phyloP scores from a whole-genome alignment of 768 basidiomycete genomes.

The Cystofilobasidium macerans region DNA sequence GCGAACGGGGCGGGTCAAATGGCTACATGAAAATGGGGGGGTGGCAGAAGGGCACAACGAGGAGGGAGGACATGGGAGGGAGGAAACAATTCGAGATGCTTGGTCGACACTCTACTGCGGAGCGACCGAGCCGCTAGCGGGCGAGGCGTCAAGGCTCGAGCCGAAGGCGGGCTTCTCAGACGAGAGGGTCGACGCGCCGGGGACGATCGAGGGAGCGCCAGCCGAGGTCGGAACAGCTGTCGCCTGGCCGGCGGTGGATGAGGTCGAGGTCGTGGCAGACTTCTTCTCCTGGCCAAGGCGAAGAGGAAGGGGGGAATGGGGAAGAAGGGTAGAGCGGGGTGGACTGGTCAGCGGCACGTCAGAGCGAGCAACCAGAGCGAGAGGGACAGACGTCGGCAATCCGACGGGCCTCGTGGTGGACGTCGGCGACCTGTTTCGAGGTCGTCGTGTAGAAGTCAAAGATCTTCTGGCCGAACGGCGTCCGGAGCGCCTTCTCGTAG shows the following conservation, averaged over 20 bases:
- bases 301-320: neutral
- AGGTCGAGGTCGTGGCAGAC: neutral
- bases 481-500: conserved; percentile 41
- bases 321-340: neutral
- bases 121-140: too few species aligned
- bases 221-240: too few species aligned
- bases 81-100: too few species aligned
- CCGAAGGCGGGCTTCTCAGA: neutral
- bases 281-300: conserved; percentile 20
- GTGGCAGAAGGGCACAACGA: too few species aligned
- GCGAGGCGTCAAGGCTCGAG: too few species aligned
- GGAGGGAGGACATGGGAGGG: too few species aligned
- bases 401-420: conserved; percentile 82
- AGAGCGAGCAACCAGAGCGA: neutral
- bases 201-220: neutral
- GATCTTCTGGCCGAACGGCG: conserved; percentile 40
- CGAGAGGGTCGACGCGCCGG: neutral
- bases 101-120: too few species aligned
- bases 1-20: too few species aligned
- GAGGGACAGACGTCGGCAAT: conserved; percentile 48
- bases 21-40: too few species aligned
- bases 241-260: neutral
- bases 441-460: conserved; percentile 72
- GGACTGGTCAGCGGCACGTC: neutral
- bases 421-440: conserved; percentile 76